Evolutionary conservation across 148 eudicot species (phyloP), one percentile per base, ranked within the genome.

Genomic region (Rhododendron henanense): DNA sequence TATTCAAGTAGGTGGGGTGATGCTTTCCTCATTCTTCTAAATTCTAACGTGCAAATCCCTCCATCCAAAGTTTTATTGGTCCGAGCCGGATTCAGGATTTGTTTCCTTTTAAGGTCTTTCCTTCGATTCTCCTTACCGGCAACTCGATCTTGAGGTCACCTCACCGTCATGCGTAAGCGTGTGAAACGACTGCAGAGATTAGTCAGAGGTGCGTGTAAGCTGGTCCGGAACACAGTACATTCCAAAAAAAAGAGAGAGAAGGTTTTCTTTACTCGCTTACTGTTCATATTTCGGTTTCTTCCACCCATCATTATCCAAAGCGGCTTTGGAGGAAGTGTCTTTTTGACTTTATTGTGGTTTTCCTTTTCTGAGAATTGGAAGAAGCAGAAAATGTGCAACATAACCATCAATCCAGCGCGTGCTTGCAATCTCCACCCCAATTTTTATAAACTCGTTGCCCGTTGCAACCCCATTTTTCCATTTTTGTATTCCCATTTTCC

Each of bases 11-110:
- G 85, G 85, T 84, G 31, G 6, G 85, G 59, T 50, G 85, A 50
- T 31, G 37, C 79, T 73, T 84, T 84, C 85, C n/a, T 10, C 41
- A 16, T 35, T 39, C 73, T 57, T 53, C 9, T 41, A 65, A 41
- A 15, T 83, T 39, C 41, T 73, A 50, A 73, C 85, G 78, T 73
- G 65, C 21, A 33, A 84, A 73, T 71, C 50, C 85, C 65, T 84
- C 85, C 57, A 69, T 33, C 84, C n/a, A n/a, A n/a, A 44, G 4
- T 33, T 84, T 48, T 13, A 18, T 15, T 28, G 19, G 21, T 55
- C 6, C 45, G 6, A 7, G 45, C 23, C 19, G 0, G 61, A 55
- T 0, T 55, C 15, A 0, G 6, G 7, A 5, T 55, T 55, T 16
- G 16, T 55, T 55, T 55, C 4, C 21, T 16, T 1, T 0, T 16